phyloP scores from a whole-genome alignment of 306 rosid genomes.

The Vigna angularis region DNA sequence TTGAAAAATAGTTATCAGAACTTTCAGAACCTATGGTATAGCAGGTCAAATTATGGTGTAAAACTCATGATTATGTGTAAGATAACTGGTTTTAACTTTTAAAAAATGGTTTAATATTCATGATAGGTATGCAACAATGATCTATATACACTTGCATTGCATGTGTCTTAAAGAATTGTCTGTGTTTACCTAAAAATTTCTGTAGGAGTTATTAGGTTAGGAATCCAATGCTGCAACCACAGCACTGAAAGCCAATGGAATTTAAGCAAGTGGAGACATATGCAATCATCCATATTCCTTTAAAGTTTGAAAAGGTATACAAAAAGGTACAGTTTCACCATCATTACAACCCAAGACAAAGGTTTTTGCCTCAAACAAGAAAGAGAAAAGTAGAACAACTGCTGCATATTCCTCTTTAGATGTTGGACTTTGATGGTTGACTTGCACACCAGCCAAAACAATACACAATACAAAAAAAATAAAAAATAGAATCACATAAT shows the following conservation, averaged over 20 bases:
- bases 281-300: slow-evolving; percentile 34
- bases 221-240: slow-evolving; percentile 49
- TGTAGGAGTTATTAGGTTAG: slow-evolving; percentile 10
- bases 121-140: too few species aligned
- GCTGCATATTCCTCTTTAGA: slow-evolving; percentile 29
- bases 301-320: slow-evolving; percentile 22
- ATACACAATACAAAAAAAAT: background rate
- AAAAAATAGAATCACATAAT: background rate
- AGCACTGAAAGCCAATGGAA: slow-evolving; percentile 27
- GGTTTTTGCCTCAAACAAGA: slow-evolving; percentile 26
- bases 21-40: background rate
- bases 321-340: slow-evolving; percentile 38
- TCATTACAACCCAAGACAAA: slow-evolving; percentile 44
- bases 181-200: background rate
- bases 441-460: slow-evolving; percentile 14
- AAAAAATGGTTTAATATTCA: too few species aligned
- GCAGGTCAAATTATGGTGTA: background rate
- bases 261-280: slow-evolving; percentile 18
- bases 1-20: background rate
- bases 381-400: background rate
- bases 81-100: too few species aligned
- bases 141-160: too few species aligned
- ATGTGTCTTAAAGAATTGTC: background rate
- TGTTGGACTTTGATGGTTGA: slow-evolving; percentile 25
- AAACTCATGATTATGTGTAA: background rate